phyloP scores from a whole-genome alignment of 495 filamentous ascomycete genomes.

The Hypoxylon trugodes region DNA sequence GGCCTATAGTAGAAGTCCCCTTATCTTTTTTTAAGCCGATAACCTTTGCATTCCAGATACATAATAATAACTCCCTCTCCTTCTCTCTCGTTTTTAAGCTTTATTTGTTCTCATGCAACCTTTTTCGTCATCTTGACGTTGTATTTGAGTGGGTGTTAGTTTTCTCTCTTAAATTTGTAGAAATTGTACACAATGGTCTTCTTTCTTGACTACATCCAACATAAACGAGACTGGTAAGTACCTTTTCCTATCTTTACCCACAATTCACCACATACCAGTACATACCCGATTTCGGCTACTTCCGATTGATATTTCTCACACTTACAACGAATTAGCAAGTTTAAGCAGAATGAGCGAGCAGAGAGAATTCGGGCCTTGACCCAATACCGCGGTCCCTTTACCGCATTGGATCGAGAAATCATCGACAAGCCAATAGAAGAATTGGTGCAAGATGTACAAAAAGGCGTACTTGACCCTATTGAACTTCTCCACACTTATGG shows the following conservation, averaged over 20 bases:
- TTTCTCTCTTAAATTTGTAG: slow-evolving; percentile 6
- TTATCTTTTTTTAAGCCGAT: slow-evolving; percentile 24
- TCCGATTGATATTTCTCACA: background rate
- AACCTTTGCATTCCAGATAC: slow-evolving; percentile 29
- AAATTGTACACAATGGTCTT: no score
- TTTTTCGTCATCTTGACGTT: slow-evolving; percentile 8
- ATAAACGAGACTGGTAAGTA: slow-evolving; percentile 66
- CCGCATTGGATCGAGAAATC: slow-evolving; percentile 66
- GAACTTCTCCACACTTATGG: slow-evolving; percentile 89
- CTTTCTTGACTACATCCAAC: slow-evolving; percentile 66
- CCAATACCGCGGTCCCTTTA: slow-evolving; percentile 71
- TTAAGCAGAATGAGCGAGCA: slow-evolving; percentile 80
- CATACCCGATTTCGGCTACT: slow-evolving; percentile 6
- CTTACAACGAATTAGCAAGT: slow-evolving; percentile 61
- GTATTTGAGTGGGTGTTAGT: background rate
- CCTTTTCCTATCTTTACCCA: background rate
- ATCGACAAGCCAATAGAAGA: slow-evolving; percentile 78
- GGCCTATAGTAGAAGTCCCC: slow-evolving; percentile 8
- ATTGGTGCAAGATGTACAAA: slow-evolving; percentile 81
- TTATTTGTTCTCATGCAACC: background rate
- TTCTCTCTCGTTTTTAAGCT: slow-evolving; percentile 4
- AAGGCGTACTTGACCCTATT: slow-evolving; percentile 66
- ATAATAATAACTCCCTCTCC: slow-evolving; percentile 17
- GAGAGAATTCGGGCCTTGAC: slow-evolving; percentile 71
- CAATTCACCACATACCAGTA: background rate